Evolutionary conservation across 73 alveolate genomes (phyloP), one percentile per base, ranked within the genome.

Genomic region (Paramecium tetraurelia): DNA sequence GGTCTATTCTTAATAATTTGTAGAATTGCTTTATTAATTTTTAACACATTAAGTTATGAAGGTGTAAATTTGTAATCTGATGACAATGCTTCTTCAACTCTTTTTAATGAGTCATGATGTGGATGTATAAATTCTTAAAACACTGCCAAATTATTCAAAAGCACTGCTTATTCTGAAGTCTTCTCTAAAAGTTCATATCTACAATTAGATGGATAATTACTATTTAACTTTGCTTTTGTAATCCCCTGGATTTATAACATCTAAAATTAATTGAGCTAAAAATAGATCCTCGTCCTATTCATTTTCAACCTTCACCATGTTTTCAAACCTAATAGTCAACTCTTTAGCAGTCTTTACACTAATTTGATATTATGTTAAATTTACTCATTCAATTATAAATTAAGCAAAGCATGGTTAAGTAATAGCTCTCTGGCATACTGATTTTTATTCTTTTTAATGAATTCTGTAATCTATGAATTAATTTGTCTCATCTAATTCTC

Each of bases 61-160:
- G 86, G 88, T 24, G 94, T 89, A 40, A 70, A 89, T 83, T 89
- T 89, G 59, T 44, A 89, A 46, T 89, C 58, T 58, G 35, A 59
- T 27, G 57, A n/a, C 4, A 89, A 33, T 18, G 94, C 94, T 89
- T 89, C 89, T 70, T 89, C 94, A 5, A 89, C 75, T 18, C 70
- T 48, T 83, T 89, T 89, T 6, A 89, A 48, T 44, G 94, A 69
- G 16, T 89, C 94, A 71, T 83, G 92, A 71, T 89, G 87, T 89
- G 70, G 58, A 58, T 89, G 31, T 7, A 43, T 21, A 21, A 9
- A 12, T 80, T 80, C 90, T 35, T 80, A 46, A 48, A 38, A 80
- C 7, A 41, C 70, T 11, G 48, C 90, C 29, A 80, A 80, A 10
- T 80, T 80, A 80, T 80, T 80, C 16, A 80, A n/a, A 6, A 80